Percentiles rank a stretch among this genome's conserved stretches.
phyloP scores from a whole-genome alignment of 306 rosid genomes.

The Dryas drummondii region DNA sequence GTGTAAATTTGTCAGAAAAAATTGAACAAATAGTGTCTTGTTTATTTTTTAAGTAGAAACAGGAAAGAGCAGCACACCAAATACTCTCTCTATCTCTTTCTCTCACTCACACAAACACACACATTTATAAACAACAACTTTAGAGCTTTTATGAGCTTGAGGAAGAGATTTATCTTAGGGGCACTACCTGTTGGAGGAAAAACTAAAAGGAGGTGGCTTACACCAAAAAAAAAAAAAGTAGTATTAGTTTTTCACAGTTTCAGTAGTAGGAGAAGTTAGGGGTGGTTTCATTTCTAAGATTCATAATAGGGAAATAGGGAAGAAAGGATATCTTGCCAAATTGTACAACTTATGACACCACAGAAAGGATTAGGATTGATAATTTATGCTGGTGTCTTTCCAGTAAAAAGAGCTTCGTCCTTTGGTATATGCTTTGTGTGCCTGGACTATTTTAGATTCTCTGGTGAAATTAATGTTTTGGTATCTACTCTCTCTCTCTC shows the following conservation, averaged over 20 bases:
- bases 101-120: neutral
- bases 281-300: neutral
- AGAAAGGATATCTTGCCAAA: neutral
- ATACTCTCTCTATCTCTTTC: neutral
- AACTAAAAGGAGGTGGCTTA: neutral
- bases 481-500: neutral
- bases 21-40: neutral
- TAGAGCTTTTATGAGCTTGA: neutral
- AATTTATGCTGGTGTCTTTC: neutral
- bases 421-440: neutral
- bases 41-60: neutral
- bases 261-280: neutral
- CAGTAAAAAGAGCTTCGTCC: neutral
- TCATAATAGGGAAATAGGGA: neutral
- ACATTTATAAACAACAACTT: neutral
- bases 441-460: neutral
- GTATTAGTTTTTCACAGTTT: neutral
- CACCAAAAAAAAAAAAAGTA: neutral
- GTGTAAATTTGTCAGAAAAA: neutral
- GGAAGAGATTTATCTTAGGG: neutral
- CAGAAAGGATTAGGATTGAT: conserved; percentile 1
- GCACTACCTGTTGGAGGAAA: neutral
- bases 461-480: neutral
- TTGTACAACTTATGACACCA: neutral
- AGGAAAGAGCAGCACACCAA: neutral